Base-by-base conservation (phyloP, 1,139 yeast genomes). In the Sugiyamaella xylanicola region DNA sequence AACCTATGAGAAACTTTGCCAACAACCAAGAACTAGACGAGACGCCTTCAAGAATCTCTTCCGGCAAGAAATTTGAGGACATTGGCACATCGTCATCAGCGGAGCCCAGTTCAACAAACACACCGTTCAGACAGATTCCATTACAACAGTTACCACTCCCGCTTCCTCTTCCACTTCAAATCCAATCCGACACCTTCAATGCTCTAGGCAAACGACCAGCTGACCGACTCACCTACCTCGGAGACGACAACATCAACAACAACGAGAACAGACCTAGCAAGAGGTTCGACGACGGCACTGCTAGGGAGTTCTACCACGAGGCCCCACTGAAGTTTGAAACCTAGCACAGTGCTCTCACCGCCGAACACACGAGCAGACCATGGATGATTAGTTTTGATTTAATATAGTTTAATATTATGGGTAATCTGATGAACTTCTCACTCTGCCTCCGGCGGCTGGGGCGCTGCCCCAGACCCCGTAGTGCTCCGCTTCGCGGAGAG, bases 211-310 rank as follows among this genome's bases (percentile, higher is more conserved):
- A 48, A 25, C 51, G 51, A 17, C 22, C 51, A 7, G 37, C 21
- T 11, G 51, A 48, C n/a, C n/a, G 51, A 11, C 39, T 48, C 37
- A 48, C 44, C 17, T 25, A 48, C n/a, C 19, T 48, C 11, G 51
- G 39, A n/a, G 43, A 48, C 16, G 43, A 48, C 25, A 27, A 39
- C n/a, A n/a, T 5, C 27, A 13, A 25, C 16, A 36, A 36, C 9
- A 36, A 37, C 1, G 51, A 37, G 4, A 32, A 15, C 19, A 32
- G 17, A 3, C 9, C 20, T 8, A 32, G n/a, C 29, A 45, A 45
- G 20, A 16, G 40, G 17, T 45, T 45, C 40, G 35, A 45, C 40
- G n/a, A 19, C 8, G 48, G 40, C 7, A 22, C n/a, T 19, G 13
- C 25, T 11, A 45, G 16, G 21, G 37, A 19, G n/a, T 32, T 11